Evolutionary conservation across 768 basidiomycete species (phyloP).

Genomic region (Dioszegia aurantiaca): DNA sequence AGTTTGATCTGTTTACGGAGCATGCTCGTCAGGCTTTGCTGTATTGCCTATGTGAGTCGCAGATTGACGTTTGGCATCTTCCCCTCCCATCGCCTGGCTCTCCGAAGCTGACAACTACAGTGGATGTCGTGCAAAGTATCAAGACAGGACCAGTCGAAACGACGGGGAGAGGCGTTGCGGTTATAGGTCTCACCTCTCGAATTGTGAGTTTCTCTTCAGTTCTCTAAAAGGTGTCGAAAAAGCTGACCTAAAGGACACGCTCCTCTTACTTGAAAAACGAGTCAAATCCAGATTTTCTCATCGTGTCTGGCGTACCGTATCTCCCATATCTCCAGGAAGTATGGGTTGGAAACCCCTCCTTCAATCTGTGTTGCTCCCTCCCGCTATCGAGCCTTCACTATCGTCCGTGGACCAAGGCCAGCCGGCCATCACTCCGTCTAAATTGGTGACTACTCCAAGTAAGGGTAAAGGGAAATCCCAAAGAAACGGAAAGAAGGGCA

Average conservation of each 20-base stretch:
- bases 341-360: conserved; percentile 59
- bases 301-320: conserved; percentile 73
- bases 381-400: conserved; percentile 18
- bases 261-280: conserved; percentile 86
- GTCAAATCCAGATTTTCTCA: conserved; percentile 98
- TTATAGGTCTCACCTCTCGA: conserved; percentile 81
- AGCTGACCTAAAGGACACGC: conserved; percentile 66
- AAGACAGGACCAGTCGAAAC: conserved; percentile 59
- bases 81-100: background rate
- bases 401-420: too few species aligned
- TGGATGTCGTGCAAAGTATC: conserved; percentile 83
- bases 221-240: too few species aligned
- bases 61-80: background rate
- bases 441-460: too few species aligned
- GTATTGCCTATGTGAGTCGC: conserved; percentile 70
- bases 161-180: conserved; percentile 63
- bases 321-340: conserved; percentile 60
- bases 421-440: too few species aligned
- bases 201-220: conserved; percentile 53
- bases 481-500: conserved; percentile 36
- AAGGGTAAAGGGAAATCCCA: background rate
- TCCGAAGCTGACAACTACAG: conserved; percentile 21
- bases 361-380: conserved; percentile 48
- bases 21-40: conserved; percentile 89
- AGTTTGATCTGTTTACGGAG: conserved; percentile 87